A percentile compares a stretch with the other conserved stretches of the same genome.
Conservation (phyloP, 352 stramenopile species). For the Lagenidium sp. region DNA sequence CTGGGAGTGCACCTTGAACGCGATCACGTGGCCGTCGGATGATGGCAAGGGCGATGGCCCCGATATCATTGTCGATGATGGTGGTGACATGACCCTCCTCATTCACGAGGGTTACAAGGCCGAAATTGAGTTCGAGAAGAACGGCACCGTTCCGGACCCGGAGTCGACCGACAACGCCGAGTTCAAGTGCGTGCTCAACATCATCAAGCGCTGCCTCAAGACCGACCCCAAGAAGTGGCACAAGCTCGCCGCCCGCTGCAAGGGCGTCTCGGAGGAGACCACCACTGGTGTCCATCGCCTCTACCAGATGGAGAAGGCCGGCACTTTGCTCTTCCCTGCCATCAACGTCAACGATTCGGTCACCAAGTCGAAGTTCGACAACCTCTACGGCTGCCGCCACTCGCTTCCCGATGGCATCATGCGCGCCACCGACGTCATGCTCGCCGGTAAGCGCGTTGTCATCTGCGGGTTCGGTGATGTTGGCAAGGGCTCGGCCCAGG, state of each 20-base stretch:
- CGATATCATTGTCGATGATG: constrained; percentile 98
- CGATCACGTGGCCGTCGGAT: constrained; percentile 94
- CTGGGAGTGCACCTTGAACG: constrained; percentile 99
- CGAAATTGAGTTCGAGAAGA: constrained; percentile 91
- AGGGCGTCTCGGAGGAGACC: constrained; percentile 98
- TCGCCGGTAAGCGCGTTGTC: constrained; percentile 96
- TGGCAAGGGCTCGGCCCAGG: constrained; percentile 95
- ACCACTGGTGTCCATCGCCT: constrained; percentile 98
- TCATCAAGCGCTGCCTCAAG: constrained; percentile 93
- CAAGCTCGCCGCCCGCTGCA: constrained; percentile 92
- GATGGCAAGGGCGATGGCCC: constrained; percentile 95
- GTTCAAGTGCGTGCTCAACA: constrained; percentile 98
- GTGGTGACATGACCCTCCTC: constrained; percentile 98
- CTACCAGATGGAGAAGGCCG: constrained; percentile 98
- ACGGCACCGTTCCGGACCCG: constrained; percentile 92
- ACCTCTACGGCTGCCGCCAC: constrained; percentile 99
- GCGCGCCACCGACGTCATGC: constrained; percentile 98
- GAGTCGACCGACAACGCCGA: constrained; percentile 95
- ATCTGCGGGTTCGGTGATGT: constrained; percentile 98
- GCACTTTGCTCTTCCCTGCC: constrained; percentile 93
- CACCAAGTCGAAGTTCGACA: constrained; percentile 99
- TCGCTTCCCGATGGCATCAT: constrained; percentile 98
- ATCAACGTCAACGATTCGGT: constrained; percentile 99
- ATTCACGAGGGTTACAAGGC: constrained; percentile 99
- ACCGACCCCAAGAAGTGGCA: constrained; percentile 96